Evolutionary conservation across 73 alveolate species (phyloP).

Genomic region (Stentor roeselii): DNA sequence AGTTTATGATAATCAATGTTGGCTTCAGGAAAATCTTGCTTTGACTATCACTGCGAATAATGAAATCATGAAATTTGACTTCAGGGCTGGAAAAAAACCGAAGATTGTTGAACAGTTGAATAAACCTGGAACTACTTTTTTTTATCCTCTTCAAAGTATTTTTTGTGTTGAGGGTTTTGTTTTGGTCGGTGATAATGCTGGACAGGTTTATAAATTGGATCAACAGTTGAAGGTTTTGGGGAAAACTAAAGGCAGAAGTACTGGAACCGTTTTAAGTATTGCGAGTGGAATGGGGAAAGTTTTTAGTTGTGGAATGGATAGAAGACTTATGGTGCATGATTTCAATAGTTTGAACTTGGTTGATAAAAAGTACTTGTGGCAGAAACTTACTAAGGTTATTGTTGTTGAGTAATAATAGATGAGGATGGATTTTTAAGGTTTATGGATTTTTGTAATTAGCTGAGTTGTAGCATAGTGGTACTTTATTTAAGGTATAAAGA

Average conservation of each 20-base stretch:
- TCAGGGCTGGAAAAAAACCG: slow-evolving; percentile 4
- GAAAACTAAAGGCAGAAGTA: slow-evolving; percentile 14
- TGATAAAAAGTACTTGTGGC: slow-evolving; percentile 17
- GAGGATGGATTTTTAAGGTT: no score
- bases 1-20: background rate
- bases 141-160: background rate
- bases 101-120: background rate
- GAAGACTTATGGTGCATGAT: background rate
- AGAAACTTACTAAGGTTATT: background rate
- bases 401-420: no score
- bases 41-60: background rate
- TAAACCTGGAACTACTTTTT: background rate
- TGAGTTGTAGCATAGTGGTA: no score
- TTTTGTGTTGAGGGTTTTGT: background rate
- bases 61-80: background rate
- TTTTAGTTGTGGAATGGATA: slow-evolving; percentile 1
- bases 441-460: no score
- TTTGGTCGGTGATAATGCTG: slow-evolving; percentile 9
- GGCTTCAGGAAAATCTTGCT: background rate
- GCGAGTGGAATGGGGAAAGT: background rate
- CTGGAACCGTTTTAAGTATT: background rate
- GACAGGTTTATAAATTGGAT: slow-evolving; percentile 10
- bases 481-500: no score
- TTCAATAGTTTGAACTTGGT: background rate
- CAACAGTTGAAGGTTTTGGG: background rate